Base-by-base conservation (phyloP, 176 grass and related monocot genomes). In the Poa annua region DNA sequence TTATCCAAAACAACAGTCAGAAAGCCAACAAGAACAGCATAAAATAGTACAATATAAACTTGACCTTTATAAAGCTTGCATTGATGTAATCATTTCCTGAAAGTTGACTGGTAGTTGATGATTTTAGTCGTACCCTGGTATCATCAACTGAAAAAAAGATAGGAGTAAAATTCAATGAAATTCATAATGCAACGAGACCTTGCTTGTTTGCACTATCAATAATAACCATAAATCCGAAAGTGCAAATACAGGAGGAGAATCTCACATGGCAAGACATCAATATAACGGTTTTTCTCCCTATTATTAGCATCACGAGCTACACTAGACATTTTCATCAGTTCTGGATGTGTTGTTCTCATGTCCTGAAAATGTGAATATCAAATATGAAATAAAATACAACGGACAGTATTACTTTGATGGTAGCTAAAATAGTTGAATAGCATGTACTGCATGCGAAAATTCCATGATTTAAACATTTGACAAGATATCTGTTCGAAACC, bases 261-360 rank as follows among this genome's bases (percentile, higher is more conserved):
- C 90, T 88, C 90, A 98, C 93, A 96, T 85, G 96, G 96, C 69
- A 96, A 84, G 51, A 98, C 69, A 87, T 96, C 87, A 44, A 91
- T 75, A 81, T 98, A 98, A 53, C 96, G 87, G 69, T 98, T 98
- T 78, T 93, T 96, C 13, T 6, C 61, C 77, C 90, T 84, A 75
- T 98, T 98, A 54, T 50, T 74, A 87, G 85, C 55, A 54, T 84
- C 66, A 55, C 80, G 83, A 85, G 96, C 93, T 42, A 81, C 89
- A 57, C 20, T 87, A 44, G 84, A 87, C 49, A 16, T 74, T 74
- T 59, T 74, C n/a, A 9, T 26, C 48, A 42, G 16, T 35, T 81
- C 85, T 4, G 62, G 29, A 25, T 69, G 12, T 14, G 69, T 71
- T 19, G 49, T 55, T 79, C 26, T 45, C 38, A 20, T 74, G 67